A percentile compares a stretch with the other conserved stretches of the same genome.
These are phyloP conservation scores for Neonectria hederae DNA, from an alignment of 2,329 filamentous ascomycete genomes.

Conservation along the genomic window DNA sequence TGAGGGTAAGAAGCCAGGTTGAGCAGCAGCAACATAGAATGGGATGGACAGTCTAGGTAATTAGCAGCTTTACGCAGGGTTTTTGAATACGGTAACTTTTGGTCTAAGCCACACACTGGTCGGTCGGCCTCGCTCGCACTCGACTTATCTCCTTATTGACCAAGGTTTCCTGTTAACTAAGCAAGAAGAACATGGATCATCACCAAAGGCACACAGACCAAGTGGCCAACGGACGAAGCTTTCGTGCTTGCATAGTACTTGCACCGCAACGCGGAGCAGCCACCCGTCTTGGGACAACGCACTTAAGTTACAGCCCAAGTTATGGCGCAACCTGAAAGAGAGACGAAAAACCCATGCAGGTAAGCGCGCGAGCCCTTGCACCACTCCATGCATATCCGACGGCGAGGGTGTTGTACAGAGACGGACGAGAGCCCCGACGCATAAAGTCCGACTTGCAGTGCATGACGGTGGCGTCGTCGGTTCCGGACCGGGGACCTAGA, in stretches of 20 bases:
- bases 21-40: conserved; percentile 16
- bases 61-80: conserved; percentile 11
- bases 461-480: not conserved
- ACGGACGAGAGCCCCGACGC: not conserved
- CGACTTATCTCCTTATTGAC: not conserved
- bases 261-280: not conserved
- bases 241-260: not conserved
- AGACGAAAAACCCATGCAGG: not conserved
- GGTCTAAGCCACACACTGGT: not conserved
- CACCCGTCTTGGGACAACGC: not conserved
- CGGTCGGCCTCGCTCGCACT: not conserved
- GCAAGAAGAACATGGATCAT: not conserved
- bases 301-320: not conserved
- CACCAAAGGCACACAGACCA: not conserved
- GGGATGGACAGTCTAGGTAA: conserved; percentile 11
- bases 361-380: not conserved
- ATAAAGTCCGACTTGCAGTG: not conserved
- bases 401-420: not conserved
- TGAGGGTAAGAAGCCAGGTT: not conserved
- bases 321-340: not conserved
- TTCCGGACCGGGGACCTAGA: not conserved
- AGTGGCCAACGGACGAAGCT: not conserved
- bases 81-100: conserved; percentile 4
- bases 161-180: not conserved
- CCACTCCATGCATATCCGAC: not conserved